Evolutionary conservation across 164 flowering plant species (phyloP).

Genomic region (Berberis vulgaris): DNA sequence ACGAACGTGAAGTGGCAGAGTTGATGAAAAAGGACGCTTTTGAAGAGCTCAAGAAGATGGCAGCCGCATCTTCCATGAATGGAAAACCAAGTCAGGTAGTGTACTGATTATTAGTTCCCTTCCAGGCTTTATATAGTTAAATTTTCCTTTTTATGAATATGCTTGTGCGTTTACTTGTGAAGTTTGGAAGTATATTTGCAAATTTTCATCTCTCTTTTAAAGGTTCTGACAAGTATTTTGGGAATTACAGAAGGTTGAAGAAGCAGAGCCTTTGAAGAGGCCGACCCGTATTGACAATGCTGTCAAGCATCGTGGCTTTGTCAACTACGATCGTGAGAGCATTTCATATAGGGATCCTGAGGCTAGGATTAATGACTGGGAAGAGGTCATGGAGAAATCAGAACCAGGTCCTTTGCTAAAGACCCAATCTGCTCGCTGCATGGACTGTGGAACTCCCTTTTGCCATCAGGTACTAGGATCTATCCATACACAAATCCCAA

Average conservation of each 20-base stretch:
- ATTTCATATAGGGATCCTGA: constrained; percentile 82
- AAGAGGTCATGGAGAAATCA: constrained; percentile 79
- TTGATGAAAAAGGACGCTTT: constrained; percentile 73
- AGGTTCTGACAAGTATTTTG: neutral
- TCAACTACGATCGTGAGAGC: constrained; percentile 85
- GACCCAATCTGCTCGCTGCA: constrained; percentile 98
- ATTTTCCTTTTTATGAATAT: too few relatives aligned
- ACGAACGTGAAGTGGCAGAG: constrained; percentile 54
- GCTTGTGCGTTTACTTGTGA: too few relatives aligned
- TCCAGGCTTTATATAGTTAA: neutral
- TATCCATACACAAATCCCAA: neutral
- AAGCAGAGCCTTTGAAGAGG: constrained; percentile 29
- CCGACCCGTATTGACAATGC: constrained; percentile 70
- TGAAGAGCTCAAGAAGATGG: constrained; percentile 92
- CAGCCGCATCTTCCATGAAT: constrained; percentile 37
- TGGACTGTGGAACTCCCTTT: constrained; percentile 99
- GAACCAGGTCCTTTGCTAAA: constrained; percentile 71
- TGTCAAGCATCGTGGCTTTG: constrained; percentile 81
- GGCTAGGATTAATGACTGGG: constrained; percentile 74
- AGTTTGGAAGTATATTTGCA: too few relatives aligned
- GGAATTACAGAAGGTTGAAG: constrained; percentile 30
- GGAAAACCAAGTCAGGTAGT: constrained; percentile 37
- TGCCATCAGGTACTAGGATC: constrained; percentile 77
- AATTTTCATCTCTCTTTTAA: too few relatives aligned
- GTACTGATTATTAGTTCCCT: neutral